Evolutionary conservation across 2,329 filamentous ascomycete genomes (phyloP).

Genomic region (Neofusicoccum sp.): DNA sequence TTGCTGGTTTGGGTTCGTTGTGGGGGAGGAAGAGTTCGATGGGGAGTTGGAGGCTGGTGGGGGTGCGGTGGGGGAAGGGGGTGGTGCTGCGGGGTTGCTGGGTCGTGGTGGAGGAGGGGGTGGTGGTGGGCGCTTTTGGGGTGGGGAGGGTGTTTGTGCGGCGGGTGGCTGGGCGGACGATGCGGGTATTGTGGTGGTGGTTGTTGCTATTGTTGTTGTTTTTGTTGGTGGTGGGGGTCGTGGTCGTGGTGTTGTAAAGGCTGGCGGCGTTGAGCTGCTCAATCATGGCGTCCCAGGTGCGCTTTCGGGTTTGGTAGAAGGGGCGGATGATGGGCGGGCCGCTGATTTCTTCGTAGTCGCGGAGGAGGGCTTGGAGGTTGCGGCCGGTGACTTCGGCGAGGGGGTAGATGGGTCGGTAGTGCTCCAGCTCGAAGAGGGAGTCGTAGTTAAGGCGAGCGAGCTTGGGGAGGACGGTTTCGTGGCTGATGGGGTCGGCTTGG

Average conservation of each 20-base stretch:
- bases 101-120: background rate
- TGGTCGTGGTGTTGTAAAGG: background rate
- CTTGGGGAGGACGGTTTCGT: background rate
- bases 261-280: background rate
- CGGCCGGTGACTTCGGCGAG: slow-evolving; percentile 5
- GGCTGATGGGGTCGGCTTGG: slow-evolving; percentile 11
- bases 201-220: background rate
- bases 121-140: slow-evolving; percentile 20
- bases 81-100: background rate
- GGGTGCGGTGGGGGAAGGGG: background rate
- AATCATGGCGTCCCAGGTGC: slow-evolving; percentile 7
- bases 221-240: background rate
- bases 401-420: slow-evolving; percentile 8
- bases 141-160: slow-evolving; percentile 18
- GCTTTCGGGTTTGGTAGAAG: background rate
- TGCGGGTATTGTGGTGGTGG: background rate
- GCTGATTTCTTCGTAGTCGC: slow-evolving; percentile 4
- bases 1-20: background rate
- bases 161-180: background rate
- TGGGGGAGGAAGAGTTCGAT: background rate
- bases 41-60: background rate
- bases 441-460: slow-evolving; percentile 9
- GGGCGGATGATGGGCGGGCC: background rate
- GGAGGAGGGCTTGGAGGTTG: background rate
- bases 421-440: background rate